Evolutionary conservation across 164 flowering plant genomes (phyloP).

Genomic region (Paratinospora sagittata): DNA sequence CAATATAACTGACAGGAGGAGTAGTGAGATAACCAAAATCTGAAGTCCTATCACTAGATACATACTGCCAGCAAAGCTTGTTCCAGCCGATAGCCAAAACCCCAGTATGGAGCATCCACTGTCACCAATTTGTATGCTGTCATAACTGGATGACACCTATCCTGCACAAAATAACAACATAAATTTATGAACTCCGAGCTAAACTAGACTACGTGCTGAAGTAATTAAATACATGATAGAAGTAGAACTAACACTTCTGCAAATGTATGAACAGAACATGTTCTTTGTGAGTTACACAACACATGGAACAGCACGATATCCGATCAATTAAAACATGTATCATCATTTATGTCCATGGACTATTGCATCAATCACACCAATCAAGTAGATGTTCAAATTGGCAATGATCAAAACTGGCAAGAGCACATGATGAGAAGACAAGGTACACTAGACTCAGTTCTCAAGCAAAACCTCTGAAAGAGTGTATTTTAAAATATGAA

Average conservation of each 20-base stretch:
- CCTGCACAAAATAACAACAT: slow-evolving; percentile 29
- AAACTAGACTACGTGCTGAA: not conserved
- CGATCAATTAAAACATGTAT: no score
- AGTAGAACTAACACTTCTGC: not conserved
- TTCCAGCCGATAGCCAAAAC: slow-evolving; percentile 60
- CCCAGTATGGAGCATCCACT: slow-evolving; percentile 69
- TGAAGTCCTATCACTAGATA: not conserved
- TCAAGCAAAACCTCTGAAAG: no score
- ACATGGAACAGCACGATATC: no score
- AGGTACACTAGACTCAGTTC: no score
- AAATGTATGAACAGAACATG: not conserved
- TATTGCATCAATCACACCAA: no score
- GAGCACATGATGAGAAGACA: no score
- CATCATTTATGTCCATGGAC: no score
- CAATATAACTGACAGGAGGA: not conserved
- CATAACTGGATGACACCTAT: slow-evolving; percentile 52
- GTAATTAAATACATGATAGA: not conserved
- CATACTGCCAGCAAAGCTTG: slow-evolving; percentile 58
- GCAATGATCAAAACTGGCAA: no score
- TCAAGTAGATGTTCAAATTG: no score
- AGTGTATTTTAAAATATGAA: no score
- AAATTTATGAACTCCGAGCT: not conserved
- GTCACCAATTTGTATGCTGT: slow-evolving; percentile 78
- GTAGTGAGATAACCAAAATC: not conserved
- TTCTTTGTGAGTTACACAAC: not conserved